phyloP scores from a whole-genome alignment of 306 rosid species.

The Gastrolobium bilobum region DNA sequence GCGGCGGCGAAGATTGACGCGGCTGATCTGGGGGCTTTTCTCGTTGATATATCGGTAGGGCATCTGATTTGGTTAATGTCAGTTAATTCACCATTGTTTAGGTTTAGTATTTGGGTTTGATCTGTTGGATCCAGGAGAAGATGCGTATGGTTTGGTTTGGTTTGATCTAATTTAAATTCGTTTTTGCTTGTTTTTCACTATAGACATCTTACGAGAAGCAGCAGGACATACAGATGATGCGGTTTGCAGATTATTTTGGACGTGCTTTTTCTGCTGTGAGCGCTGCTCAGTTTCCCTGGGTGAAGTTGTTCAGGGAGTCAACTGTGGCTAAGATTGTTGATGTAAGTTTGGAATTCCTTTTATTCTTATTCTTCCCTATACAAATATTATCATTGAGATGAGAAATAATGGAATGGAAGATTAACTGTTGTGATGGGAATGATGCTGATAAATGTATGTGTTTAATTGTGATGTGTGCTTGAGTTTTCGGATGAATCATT shows the following conservation, averaged over 20 bases:
- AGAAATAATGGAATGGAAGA: slow-evolving; percentile 4
- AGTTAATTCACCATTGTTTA: slow-evolving; percentile 37
- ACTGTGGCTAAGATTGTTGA: slow-evolving; percentile 80
- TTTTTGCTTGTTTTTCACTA: slow-evolving; percentile 33
- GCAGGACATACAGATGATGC: slow-evolving; percentile 83
- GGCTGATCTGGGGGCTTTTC: slow-evolving; percentile 67
- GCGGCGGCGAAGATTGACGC: slow-evolving; percentile 88
- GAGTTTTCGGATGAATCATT: slow-evolving; percentile 32
- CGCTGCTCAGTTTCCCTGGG: slow-evolving; percentile 95
- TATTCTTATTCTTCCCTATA: not conserved
- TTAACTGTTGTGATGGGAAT: slow-evolving; percentile 12
- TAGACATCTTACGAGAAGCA: slow-evolving; percentile 73
- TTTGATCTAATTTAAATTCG: slow-evolving; percentile 16
- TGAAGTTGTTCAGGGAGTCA: slow-evolving; percentile 83
- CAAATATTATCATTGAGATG: not conserved
- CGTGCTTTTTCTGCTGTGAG: slow-evolving; percentile 83
- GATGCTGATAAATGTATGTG: slow-evolving; percentile 19
- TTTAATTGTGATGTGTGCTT: slow-evolving; percentile 29
- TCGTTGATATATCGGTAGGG: slow-evolving; percentile 74
- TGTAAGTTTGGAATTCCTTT: slow-evolving; percentile 66
- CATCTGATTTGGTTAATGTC: slow-evolving; percentile 42
- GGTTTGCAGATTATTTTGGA: slow-evolving; percentile 89
- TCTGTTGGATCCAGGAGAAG: slow-evolving; percentile 48
- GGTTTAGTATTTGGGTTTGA: slow-evolving; percentile 58
- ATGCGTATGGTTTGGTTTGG: slow-evolving; percentile 32